Evolutionary conservation across 2,329 filamentous ascomycete genomes (phyloP).

Genomic region (Fusarium protoensiforme): DNA sequence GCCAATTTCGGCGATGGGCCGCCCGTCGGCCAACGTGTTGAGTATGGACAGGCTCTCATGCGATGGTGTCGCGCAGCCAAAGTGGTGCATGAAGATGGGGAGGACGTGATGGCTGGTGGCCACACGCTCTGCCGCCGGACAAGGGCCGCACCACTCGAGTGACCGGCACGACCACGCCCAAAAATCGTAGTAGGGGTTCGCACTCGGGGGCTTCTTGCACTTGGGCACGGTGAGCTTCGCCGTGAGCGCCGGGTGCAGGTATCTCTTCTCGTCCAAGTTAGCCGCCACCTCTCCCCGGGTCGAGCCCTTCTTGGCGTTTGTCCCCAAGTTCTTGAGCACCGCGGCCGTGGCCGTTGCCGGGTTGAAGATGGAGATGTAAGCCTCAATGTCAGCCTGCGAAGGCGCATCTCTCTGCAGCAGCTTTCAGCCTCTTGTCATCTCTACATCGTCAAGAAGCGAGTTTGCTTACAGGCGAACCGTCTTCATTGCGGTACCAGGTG

Average conservation of each 20-base stretch:
- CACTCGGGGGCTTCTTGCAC: constrained; percentile 55
- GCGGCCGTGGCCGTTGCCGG: constrained; percentile 69
- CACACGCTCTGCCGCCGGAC: constrained; percentile 61
- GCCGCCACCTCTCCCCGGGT: constrained; percentile 66
- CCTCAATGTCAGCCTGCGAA: constrained; percentile 67
- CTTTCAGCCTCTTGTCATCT: constrained; percentile 20
- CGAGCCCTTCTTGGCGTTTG: constrained; percentile 73
- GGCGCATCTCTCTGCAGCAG: constrained; percentile 57
- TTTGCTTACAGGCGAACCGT: constrained; percentile 47
- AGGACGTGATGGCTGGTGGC: constrained; percentile 74
- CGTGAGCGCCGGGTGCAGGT: constrained; percentile 58
- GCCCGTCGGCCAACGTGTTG: constrained; percentile 62
- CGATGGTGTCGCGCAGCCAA: constrained; percentile 77
- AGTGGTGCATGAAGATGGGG: constrained; percentile 82
- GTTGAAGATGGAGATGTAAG: constrained; percentile 75
- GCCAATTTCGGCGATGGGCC: constrained; percentile 72
- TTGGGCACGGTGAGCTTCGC: constrained; percentile 57
- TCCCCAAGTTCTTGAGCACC: constrained; percentile 69
- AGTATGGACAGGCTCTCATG: constrained; percentile 74
- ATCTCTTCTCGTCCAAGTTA: constrained; percentile 65
- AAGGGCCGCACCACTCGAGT: constrained; percentile 74
- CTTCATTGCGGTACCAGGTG: constrained; percentile 58
- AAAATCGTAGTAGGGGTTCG: constrained; percentile 75
- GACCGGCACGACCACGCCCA: constrained; percentile 73
- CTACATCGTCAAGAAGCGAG: neutral